Evolutionary conservation across 2,329 filamentous ascomycete genomes (phyloP).

Genomic region (Juglanconis sp.): DNA sequence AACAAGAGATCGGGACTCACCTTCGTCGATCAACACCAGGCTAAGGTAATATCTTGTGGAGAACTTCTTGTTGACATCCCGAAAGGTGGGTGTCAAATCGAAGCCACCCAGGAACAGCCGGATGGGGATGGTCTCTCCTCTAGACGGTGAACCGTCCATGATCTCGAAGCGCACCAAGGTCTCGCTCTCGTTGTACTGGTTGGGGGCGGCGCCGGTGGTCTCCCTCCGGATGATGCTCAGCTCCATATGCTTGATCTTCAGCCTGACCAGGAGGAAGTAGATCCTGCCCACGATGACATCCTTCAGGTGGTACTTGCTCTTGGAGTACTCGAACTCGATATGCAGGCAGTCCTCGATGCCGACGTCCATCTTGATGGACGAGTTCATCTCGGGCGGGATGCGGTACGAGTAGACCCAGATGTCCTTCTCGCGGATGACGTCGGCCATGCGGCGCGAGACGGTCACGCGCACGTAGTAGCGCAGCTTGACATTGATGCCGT

Average conservation of each 20-base stretch:
- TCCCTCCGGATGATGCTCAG: conserved; percentile 94
- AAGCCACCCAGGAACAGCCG: conserved; percentile 95
- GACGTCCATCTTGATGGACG: conserved; percentile 99
- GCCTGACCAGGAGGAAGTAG: conserved; percentile 92
- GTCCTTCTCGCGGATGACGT: conserved; percentile 98
- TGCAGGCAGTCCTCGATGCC: conserved; percentile 98
- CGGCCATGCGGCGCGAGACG: conserved; percentile 93
- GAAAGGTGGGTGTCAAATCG: conserved; percentile 95
- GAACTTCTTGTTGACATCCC: conserved; percentile 99
- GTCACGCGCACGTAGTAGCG: conserved; percentile 98
- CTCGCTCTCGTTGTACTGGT: conserved; percentile 99
- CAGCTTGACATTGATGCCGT: conserved; percentile 98
- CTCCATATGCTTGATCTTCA: conserved; percentile 99
- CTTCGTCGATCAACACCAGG: conserved; percentile 92
- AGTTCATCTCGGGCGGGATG: conserved; percentile 97
- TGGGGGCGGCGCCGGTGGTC: conserved; percentile 92
- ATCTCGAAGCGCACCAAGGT: conserved; percentile 98
- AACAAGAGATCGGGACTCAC: conserved; percentile 41
- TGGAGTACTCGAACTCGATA: conserved; percentile 99
- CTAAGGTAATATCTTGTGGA: conserved; percentile 97
- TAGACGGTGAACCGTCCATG: conserved; percentile 98
- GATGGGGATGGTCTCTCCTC: conserved; percentile 93
- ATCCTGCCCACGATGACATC: conserved; percentile 98
- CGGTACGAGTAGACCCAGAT: conserved; percentile 99
- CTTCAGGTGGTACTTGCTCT: conserved; percentile 98